Evolutionary conservation across 2,329 filamentous ascomycete genomes (phyloP), one percentile per base, ranked within the genome.

Genomic region (Phoma sp.): DNA sequence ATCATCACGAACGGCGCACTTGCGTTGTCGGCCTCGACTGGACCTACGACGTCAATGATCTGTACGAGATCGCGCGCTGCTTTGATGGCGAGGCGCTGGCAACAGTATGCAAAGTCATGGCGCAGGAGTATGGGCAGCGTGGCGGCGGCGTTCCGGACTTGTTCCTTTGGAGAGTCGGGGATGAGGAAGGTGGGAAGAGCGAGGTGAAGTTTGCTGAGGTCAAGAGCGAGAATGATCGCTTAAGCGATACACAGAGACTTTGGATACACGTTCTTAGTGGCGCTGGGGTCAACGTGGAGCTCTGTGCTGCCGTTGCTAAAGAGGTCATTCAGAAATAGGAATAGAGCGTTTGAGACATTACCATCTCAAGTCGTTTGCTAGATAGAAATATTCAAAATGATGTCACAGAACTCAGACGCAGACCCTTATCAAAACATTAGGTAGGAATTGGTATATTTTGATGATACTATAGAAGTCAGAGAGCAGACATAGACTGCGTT

Each of bases 211-310:
- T 95, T 73, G 83, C 83, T 4, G 80, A 82, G 58, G 80, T 82
- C 9, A 82, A 82, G 72, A 81, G 79, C 57, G 79, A 80, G 71
- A 97, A 96, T 75, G 95, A 99, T 80, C 86, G 92, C 35, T 79
- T 99, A 68, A 98, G 93, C 75, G 95, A 99, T 79, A 96, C 93
- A 14, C 95, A 99, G 78, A 81, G 95, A 64, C 82, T 99, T 62
- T 99, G 95, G 95, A 96, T 98, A 67, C 91, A 98, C 79, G 91
- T 97, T 7, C 81, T 99, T 47, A 89, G 87, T 7, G 88, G 89
- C 1, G 92, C 93, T 1, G 93, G 95, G 2, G 83, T 98, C 35
- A 85, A 83, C 62, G 93, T 98, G 25, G 93, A 96, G 65, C 79
- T 98, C 60, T 96, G 85, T 62, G 82, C 85, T 74, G 86, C 84